These are phyloP conservation scores for Mortierella claussenii DNA, from an alignment of 192 early-diverging fungal species.

Conservation along the genomic window DNA sequence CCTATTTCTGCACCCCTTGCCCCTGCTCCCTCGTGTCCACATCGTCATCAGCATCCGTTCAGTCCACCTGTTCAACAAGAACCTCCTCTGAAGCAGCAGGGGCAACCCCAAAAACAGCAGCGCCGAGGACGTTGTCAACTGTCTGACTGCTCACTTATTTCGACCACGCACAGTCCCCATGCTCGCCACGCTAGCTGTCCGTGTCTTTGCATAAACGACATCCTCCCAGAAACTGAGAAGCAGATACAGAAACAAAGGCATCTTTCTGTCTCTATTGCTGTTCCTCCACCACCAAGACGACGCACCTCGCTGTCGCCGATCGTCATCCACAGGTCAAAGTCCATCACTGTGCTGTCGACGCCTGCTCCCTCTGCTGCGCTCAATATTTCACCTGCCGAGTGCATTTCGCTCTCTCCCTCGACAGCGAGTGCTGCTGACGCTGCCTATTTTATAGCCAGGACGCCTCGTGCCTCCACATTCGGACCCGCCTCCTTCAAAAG, in stretches of 20 bases:
- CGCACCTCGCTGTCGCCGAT: constrained; percentile 16
- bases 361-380: constrained; percentile 29
- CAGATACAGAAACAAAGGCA: constrained; percentile 1
- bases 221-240: neutral
- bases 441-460: constrained; percentile 11
- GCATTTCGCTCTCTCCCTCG: constrained; percentile 36
- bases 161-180: constrained; percentile 5
- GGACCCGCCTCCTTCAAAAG: constrained; percentile 12
- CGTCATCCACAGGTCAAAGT: constrained; percentile 26
- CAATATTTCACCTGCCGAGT: constrained; percentile 50
- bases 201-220: neutral
- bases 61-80: neutral
- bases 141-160: neutral
- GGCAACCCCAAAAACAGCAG: neutral
- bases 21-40: neutral
- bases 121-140: neutral
- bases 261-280: neutral
- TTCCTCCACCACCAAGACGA: constrained; percentile 1
- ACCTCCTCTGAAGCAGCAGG: neutral
- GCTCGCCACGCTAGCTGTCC: constrained; percentile 13
- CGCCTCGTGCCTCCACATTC: constrained; percentile 6
- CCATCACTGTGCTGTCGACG: constrained; percentile 18
- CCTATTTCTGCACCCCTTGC: neutral
- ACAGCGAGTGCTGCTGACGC: constrained; percentile 30
- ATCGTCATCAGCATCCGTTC: constrained; percentile 1